Evolutionary conservation across 2,329 filamentous ascomycete genomes (phyloP), one percentile per base, ranked within the genome.

Genomic region (Phialocephala subalpina): DNA sequence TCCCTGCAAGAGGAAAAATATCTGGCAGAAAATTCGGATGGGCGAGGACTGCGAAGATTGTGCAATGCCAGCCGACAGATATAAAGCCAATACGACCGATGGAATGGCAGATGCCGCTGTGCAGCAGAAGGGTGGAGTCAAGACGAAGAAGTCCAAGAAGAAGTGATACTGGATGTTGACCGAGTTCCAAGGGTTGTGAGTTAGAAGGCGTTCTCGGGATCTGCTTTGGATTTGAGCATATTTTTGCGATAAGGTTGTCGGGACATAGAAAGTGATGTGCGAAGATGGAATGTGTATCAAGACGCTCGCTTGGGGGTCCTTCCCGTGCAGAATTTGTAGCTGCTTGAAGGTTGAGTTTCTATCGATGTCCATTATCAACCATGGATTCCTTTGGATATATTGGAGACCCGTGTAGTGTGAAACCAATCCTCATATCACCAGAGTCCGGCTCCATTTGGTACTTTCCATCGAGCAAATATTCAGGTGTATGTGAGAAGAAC

Each of bases 131-230:
- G 63, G 62, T 36, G 66, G 58, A 4, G 60, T 68, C 1, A 68
- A 58, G 38, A 60, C 66, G 4, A 68, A 63, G 60, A 68, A 55
- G 27, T 55, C 45, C 63, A 62, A 47, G 40, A 68, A 64, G 60
- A 52, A 56, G 57, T 67, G 86, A 89, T 72, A 3, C n/a, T 11
- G 45, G 2, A 25, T 11, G n/a, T 22, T 49, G n/a, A 2, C n/a
- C 22, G 16, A 16, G 40, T 18, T 16, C 18, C 14, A 16, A 42
- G 20, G 11, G 11, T 25, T 20, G 45, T 3, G n/a, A 22, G 45
- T 7, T 49, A n/a, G n/a, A 49, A 6, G 45, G 38, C 38, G 38
- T 42, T 42, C 14, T 14, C 38, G 12, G 12, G 12, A 6, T 42
- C 3, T 42, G 12, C 12, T 6, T 42, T 42, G 3, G 4, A 12